phyloP scores from a whole-genome alignment of 2,329 filamentous ascomycete genomes.

The Fusarium dimerum region DNA sequence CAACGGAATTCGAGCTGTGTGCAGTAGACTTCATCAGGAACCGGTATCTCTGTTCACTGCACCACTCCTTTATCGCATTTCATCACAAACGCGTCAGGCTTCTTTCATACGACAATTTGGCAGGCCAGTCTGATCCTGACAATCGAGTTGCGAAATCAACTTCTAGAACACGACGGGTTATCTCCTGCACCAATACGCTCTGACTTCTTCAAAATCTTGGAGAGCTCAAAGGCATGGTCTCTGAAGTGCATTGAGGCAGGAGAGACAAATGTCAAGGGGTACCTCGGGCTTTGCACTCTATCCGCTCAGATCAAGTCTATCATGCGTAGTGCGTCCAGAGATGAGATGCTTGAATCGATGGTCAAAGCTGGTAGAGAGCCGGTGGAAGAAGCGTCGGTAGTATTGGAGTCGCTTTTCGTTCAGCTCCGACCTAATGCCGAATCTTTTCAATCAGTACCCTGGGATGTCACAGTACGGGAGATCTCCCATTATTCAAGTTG shows the following conservation, averaged over 20 bases:
- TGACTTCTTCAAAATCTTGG: constrained; percentile 45
- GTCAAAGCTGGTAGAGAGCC: constrained; percentile 40
- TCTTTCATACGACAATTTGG: constrained; percentile 39
- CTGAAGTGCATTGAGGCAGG: constrained; percentile 45
- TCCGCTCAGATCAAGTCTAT: constrained; percentile 44
- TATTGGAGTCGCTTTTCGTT: constrained; percentile 36
- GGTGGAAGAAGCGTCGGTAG: constrained; percentile 31
- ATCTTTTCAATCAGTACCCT: constrained; percentile 1
- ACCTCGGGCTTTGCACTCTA: constrained; percentile 39
- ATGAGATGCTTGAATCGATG: constrained; percentile 36
- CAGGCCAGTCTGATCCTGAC: constrained; percentile 40
- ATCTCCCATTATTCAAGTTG: accelerated
- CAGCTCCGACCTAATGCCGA: constrained; percentile 7
- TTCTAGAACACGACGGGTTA: constrained; percentile 43
- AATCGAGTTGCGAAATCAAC: constrained; percentile 42
- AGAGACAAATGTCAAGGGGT: constrained; percentile 58
- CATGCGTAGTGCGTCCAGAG: constrained; percentile 34
- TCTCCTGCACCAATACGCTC: constrained; percentile 35
- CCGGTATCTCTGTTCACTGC: constrained; percentile 56
- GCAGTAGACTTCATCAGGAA: constrained; percentile 53
- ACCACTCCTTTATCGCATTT: constrained; percentile 54
- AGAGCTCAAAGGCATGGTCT: constrained; percentile 43
- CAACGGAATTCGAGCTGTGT: constrained; percentile 42
- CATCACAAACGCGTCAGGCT: constrained; percentile 39
- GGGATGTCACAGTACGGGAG: constrained; percentile 32